These are phyloP conservation scores for Xylaria sp. DNA, from an alignment of 2,329 filamentous ascomycete genomes.

Conservation along the genomic window DNA sequence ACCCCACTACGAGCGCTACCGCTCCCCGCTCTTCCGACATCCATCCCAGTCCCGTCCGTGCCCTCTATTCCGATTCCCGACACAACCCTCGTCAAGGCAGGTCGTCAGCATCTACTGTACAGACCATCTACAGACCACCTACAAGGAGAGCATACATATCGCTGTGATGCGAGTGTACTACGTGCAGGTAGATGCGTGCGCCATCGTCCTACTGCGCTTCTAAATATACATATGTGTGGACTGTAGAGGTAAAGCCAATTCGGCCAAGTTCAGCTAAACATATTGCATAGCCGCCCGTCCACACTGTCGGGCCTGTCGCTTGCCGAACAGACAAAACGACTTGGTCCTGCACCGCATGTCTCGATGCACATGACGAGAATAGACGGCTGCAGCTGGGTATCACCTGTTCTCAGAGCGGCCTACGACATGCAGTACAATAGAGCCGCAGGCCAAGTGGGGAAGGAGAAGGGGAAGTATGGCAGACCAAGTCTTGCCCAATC, in stretches of 20 bases:
- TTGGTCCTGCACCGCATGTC: neutral
- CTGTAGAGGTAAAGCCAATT: neutral
- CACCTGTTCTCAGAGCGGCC: neutral
- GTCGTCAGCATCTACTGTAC: too few species aligned
- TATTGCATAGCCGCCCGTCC: constrained; percentile 21
- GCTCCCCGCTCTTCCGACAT: too few species aligned
- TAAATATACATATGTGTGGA: neutral
- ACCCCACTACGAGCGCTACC: too few species aligned
- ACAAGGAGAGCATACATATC: too few species aligned
- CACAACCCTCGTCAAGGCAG: too few species aligned
- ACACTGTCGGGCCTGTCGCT: constrained; percentile 19
- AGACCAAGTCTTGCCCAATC: neutral
- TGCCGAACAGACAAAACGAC: constrained; percentile 2
- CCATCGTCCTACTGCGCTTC: neutral
- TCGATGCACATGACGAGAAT: neutral
- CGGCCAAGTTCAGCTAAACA: constrained; percentile 1
- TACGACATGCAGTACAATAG: neutral
- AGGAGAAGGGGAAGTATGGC: neutral
- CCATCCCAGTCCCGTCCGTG: too few species aligned
- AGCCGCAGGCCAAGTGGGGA: neutral
- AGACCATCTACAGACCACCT: too few species aligned
- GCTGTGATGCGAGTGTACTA: too few species aligned
- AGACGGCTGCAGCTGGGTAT: neutral
- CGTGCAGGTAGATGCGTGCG: neutral
- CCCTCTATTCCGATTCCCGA: too few species aligned